Percentiles rank a stretch among this genome's conserved stretches.
These are phyloP conservation scores for Phoma sp. DNA, from an alignment of 2,329 filamentous ascomycete genomes.

Conservation along the genomic window DNA sequence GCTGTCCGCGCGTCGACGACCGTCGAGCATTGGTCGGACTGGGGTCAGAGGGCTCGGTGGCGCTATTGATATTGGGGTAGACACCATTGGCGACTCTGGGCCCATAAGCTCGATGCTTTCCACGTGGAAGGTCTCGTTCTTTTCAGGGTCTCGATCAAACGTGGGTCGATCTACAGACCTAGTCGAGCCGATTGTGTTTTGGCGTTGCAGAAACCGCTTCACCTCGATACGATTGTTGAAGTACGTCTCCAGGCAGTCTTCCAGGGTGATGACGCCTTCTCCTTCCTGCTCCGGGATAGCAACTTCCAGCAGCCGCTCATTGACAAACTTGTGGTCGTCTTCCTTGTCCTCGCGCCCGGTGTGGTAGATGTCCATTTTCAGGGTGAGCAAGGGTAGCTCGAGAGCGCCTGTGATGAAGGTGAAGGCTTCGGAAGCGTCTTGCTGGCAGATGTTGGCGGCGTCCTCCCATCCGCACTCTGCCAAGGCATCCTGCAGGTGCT, in stretches of 20 bases:
- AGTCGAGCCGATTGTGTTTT: conserved; percentile 63
- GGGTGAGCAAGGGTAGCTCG: conserved; percentile 81
- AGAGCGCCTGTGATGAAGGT: conserved; percentile 91
- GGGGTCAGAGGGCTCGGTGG: conserved; percentile 35
- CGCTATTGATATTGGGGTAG: conserved; percentile 40
- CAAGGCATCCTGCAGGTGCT: conserved; percentile 80
- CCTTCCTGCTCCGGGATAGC: conserved; percentile 79
- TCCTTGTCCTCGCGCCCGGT: conserved; percentile 81
- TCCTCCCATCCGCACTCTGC: conserved; percentile 89
- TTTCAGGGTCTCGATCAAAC: conserved; percentile 38
- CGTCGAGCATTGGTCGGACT: conserved; percentile 34
- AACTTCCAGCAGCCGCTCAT: conserved; percentile 88
- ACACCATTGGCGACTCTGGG: conserved; percentile 43
- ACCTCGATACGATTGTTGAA: conserved; percentile 96
- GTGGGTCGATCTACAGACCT: conserved; percentile 41
- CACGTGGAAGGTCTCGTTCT: conserved; percentile 50
- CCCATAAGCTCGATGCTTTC: conserved; percentile 52
- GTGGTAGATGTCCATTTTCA: conserved; percentile 95
- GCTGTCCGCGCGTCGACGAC: conserved; percentile 54
- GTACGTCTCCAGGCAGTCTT: conserved; percentile 91
- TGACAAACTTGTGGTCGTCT: conserved; percentile 93
- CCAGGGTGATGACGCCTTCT: conserved; percentile 75
- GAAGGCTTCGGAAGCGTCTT: conserved; percentile 96
- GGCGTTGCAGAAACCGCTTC: conserved; percentile 72
- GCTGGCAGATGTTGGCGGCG: conserved; percentile 77